A percentile compares a stretch with the other conserved stretches of the same genome.
These are phyloP conservation scores for Lathyrus oleraceus DNA, from an alignment of 306 rosid species.

Conservation along the genomic window DNA sequence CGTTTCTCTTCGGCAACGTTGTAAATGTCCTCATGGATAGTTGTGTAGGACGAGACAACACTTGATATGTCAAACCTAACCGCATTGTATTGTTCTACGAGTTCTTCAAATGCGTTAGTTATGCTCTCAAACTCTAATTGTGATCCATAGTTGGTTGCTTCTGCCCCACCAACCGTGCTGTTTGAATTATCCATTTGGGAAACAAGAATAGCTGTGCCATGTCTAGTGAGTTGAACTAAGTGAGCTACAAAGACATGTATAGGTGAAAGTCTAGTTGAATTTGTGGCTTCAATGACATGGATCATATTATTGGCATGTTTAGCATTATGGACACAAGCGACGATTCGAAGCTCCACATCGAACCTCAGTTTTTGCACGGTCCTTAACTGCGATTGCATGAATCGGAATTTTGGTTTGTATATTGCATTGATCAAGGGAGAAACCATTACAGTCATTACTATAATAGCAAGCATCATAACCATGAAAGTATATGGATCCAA, in stretches of 20 bases:
- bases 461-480: conserved; percentile 7
- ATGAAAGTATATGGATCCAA: conserved; percentile 3
- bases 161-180: not conserved
- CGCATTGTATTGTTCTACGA: not conserved
- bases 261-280: conserved; percentile 34
- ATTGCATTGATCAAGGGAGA: too few relatives aligned
- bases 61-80: conserved; percentile 23
- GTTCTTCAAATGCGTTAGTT: conserved; percentile 8
- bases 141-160: not conserved
- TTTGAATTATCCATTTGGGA: not conserved
- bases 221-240: conserved; percentile 39
- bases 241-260: conserved; percentile 35
- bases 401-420: too few relatives aligned
- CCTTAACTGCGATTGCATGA: too few relatives aligned
- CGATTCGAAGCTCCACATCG: too few relatives aligned
- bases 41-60: conserved; percentile 32
- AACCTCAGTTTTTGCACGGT: too few relatives aligned
- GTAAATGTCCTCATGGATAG: conserved; percentile 47
- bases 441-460: conserved; percentile 41
- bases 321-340: too few relatives aligned
- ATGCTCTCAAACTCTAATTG: conserved; percentile 32
- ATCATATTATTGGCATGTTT: too few relatives aligned
- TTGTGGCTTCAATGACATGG: too few relatives aligned
- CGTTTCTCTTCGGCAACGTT: conserved; percentile 35
- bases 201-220: conserved; percentile 36